Conservation (phyloP, 371 early-diverging fungal genomes). For the Coemansia sp. region DNA sequence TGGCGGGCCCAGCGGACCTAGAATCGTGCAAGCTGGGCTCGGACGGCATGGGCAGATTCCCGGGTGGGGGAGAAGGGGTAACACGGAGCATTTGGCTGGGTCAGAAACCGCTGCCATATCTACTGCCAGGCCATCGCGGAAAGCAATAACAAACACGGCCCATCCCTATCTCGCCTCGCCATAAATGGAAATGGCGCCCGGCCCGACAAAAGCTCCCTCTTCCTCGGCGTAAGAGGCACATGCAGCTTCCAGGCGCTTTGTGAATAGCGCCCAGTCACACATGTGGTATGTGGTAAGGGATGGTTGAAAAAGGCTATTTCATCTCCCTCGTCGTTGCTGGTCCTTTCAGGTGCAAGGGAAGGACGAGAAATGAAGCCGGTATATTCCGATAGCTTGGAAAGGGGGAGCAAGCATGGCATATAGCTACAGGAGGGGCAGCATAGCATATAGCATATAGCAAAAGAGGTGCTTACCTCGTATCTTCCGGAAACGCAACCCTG, state of each 20-base stretch:
- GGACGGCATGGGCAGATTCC: background rate
- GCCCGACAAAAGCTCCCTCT: background rate
- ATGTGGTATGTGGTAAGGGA: background rate
- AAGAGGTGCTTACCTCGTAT: conserved; percentile 30
- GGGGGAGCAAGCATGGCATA: background rate
- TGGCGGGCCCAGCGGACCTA: conserved; percentile 2
- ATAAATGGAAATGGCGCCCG: conserved; percentile 14
- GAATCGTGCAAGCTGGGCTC: background rate
- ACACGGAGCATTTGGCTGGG: background rate
- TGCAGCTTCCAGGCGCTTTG: conserved; percentile 6
- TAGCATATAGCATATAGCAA: too few relatives aligned
- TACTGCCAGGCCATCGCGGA: background rate
- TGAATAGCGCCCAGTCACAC: background rate
- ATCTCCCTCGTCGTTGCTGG: background rate
- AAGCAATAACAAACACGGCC: conserved; percentile 17
- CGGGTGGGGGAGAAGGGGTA: background rate
- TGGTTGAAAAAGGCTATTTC: background rate
- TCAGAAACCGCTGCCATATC: background rate
- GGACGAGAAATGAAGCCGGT: background rate
- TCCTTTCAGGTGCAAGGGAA: background rate
- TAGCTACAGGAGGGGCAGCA: background rate
- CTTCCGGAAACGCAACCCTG: conserved; percentile 39
- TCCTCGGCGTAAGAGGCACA: background rate
- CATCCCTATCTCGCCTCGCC: conserved; percentile 4
- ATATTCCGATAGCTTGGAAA: background rate